phyloP scores from a whole-genome alignment of 169 alveolate species.

The Plasmodium gonderi region DNA sequence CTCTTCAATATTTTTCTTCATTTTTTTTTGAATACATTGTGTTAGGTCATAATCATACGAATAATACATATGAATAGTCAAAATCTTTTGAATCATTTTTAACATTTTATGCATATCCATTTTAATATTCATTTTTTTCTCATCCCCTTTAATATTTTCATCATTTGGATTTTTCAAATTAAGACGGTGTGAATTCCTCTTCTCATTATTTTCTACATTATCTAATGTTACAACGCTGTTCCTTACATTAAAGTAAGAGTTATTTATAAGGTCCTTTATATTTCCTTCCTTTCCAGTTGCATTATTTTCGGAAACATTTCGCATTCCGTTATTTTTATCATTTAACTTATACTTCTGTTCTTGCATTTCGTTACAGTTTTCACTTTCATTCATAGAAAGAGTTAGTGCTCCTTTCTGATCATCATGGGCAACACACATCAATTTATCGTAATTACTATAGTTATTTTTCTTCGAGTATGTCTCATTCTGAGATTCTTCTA shows the following conservation, averaged over 20 bases:
- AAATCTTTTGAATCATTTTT: conserved; percentile 46
- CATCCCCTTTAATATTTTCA: conserved; percentile 24
- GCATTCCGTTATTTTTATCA: not conserved
- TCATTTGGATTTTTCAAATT: conserved; percentile 18
- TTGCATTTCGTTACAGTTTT: not conserved
- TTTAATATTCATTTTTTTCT: conserved; percentile 26
- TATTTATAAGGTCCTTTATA: conserved; percentile 38
- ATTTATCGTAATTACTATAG: not conserved
- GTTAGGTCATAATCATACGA: conserved; percentile 72
- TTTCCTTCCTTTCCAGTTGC: not conserved
- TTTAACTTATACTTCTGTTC: not conserved
- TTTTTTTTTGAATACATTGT: conserved; percentile 61
- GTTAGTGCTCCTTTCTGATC: not conserved
- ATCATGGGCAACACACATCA: not conserved
- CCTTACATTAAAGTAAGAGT: conserved; percentile 29
- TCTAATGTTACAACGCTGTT: not conserved
- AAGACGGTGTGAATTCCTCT: conserved; percentile 16
- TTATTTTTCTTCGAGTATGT: not conserved
- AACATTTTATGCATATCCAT: conserved; percentile 62
- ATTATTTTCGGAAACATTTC: not conserved
- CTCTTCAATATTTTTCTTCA: conserved; percentile 45
- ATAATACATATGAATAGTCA: conserved; percentile 56
- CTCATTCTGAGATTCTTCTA: no score
- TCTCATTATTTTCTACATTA: not conserved
- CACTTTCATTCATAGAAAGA: not conserved